A percentile compares a stretch with the other conserved stretches of the same genome.
phyloP scores from a whole-genome alignment of 306 rosid genomes.

The Prunus mongolica region DNA sequence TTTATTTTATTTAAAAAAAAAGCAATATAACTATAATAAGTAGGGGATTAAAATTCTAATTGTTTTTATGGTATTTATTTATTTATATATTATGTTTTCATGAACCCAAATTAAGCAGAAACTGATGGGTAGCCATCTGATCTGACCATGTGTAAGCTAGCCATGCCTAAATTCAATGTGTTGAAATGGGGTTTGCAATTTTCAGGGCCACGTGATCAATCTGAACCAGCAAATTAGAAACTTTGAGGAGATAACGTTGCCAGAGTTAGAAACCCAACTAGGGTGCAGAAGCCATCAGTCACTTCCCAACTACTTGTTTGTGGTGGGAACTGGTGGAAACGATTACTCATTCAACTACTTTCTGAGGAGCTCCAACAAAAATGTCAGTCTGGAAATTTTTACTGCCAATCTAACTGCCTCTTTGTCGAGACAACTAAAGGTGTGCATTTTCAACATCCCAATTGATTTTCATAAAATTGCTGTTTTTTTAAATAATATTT shows the following conservation, averaged over 20 bases:
- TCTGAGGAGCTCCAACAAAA: conserved; percentile 12
- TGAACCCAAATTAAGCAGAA: too few species aligned
- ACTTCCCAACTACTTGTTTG: conserved; percentile 34
- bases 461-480: background rate
- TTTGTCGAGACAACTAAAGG: conserved; percentile 13
- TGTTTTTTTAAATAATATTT: too few species aligned
- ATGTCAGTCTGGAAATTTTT: conserved; percentile 25
- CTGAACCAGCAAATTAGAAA: conserved; percentile 34
- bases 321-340: conserved; percentile 46
- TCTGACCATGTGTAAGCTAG: too few species aligned
- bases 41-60: too few species aligned
- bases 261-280: conserved; percentile 22
- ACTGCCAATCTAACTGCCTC: conserved; percentile 33
- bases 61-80: too few species aligned
- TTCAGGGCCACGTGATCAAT: conserved; percentile 41
- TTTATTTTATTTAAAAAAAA: too few species aligned
- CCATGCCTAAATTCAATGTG: background rate
- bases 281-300: background rate
- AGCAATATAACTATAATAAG: too few species aligned
- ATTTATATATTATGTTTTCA: too few species aligned
- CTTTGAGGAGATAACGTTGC: conserved; percentile 42
- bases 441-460: background rate
- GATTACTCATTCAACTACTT: conserved; percentile 46
- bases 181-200: background rate
- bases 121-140: too few species aligned